Percentiles rank a stretch among this genome's conserved stretches.
These are phyloP conservation scores for Dittrichia graveolens DNA, from an alignment of 129 eudicot species.

Conservation along the genomic window DNA sequence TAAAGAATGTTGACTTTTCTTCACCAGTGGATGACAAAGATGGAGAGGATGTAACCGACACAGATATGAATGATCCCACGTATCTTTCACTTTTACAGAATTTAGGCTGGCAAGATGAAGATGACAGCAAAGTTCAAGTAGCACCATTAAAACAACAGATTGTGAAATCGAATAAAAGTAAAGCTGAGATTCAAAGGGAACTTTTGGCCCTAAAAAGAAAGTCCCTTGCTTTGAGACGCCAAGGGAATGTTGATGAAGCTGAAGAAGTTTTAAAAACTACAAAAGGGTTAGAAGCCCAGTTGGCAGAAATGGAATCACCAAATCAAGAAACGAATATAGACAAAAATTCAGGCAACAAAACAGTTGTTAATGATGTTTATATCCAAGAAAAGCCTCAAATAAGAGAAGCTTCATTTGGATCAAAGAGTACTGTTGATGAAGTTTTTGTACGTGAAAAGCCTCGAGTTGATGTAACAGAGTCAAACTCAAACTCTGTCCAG, in stretches of 20 bases:
- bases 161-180: slow-evolving; percentile 52
- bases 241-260: slow-evolving; percentile 72
- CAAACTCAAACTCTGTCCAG: slow-evolving; percentile 43
- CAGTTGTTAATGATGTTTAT: slow-evolving; percentile 19
- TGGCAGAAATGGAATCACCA: slow-evolving; percentile 66
- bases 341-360: slow-evolving; percentile 7
- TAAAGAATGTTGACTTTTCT: slow-evolving; percentile 30
- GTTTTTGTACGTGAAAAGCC: slow-evolving; percentile 7
- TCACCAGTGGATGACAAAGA: slow-evolving; percentile 44
- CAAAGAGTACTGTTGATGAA: slow-evolving; percentile 6
- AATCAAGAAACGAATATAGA: slow-evolving; percentile 34
- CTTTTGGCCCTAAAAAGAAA: slow-evolving; percentile 81
- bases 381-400: slow-evolving; percentile 31
- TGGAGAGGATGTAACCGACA: slow-evolving; percentile 76
- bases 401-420: slow-evolving; percentile 9
- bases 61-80: slow-evolving; percentile 80
- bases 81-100: slow-evolving; percentile 70
- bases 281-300: slow-evolving; percentile 59
- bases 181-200: slow-evolving; percentile 79
- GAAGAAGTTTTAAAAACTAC: slow-evolving; percentile 70
- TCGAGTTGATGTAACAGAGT: slow-evolving; percentile 28
- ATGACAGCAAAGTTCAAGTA: slow-evolving; percentile 25
- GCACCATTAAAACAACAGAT: slow-evolving; percentile 24
- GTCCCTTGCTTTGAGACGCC: slow-evolving; percentile 76
- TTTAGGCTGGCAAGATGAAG: slow-evolving; percentile 92